These are phyloP conservation scores for Trametes sp. DNA, from an alignment of 1,284 basidiomycete genomes.

Conservation along the genomic window DNA sequence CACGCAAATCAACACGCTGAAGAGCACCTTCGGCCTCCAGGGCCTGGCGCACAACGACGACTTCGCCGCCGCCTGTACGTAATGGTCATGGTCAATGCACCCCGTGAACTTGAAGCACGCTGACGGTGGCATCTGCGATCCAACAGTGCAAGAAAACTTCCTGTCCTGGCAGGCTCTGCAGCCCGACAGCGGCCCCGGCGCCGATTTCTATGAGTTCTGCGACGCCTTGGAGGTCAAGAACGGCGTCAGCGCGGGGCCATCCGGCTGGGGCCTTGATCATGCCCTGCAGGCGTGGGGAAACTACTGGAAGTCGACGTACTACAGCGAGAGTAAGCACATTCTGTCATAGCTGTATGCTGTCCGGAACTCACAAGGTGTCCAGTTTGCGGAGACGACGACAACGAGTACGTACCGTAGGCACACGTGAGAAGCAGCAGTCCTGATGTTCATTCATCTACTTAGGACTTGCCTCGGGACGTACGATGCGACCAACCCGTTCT, in stretches of 20 bases:
- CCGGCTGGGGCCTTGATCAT: conserved; percentile 69
- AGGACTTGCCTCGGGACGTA: conserved; percentile 68
- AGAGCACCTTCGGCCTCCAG: conserved; percentile 64
- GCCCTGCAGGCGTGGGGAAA: conserved; percentile 67
- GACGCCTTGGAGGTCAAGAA: conserved; percentile 76
- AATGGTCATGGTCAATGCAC: not conserved
- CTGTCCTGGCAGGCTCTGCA: conserved; percentile 65
- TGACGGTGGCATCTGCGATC: not conserved
- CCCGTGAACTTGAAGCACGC: not conserved
- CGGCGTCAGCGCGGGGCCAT: conserved; percentile 57
- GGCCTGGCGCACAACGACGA: conserved; percentile 67
- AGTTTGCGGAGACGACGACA: conserved; percentile 51
- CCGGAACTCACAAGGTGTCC: not conserved
- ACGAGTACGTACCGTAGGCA: conserved; percentile 44
- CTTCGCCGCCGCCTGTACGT: conserved; percentile 61
- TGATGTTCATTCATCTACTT: not conserved
- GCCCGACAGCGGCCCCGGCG: conserved; percentile 47
- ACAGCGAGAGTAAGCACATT: conserved; percentile 45
- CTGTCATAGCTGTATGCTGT: not conserved
- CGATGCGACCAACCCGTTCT: conserved; percentile 52
- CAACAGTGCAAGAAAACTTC: conserved; percentile 58
- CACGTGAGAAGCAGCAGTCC: not conserved
- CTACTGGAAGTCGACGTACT: conserved; percentile 58
- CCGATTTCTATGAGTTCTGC: conserved; percentile 68
- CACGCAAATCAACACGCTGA: conserved; percentile 55